Base-by-base conservation (phyloP, 306 rosid genomes). In the Prunus campanulata region DNA sequence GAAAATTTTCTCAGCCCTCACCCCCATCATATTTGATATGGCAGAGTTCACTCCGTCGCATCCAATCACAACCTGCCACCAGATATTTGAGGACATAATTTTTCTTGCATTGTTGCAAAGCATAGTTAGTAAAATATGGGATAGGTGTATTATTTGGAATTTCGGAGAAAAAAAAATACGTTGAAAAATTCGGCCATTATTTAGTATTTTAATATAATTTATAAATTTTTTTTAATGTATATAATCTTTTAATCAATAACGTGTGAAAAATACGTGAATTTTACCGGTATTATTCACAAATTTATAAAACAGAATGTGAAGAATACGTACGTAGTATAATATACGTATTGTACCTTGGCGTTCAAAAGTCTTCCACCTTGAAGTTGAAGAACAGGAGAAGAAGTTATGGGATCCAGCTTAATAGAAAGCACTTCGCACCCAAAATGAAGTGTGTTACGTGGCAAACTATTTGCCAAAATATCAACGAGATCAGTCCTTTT, bases 31-130 rank as follows among this genome's bases (percentile, higher is more conserved):
- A 11, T 49, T 18, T 16, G 70, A 27, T 44, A 74, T n/a, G 8
- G 15, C 20, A 5, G 78, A 74, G n/a, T 74, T 74, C 50, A 74
- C 71, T 47, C 78, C 78, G 11, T 74, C 78, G n/a, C 78, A 74
- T 47, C 71, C 78, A 20, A 74, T 74, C 49, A 74, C 62, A 44
- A n/a, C 71, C 78, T 74, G 78, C 54, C 12, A 11, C 20, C 35
- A 3, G 5, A 30, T 30, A 30, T 30, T 30, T 30, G 35, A 30
- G 32, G 4, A 30, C 35, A 30, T 30, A 30, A 30, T 30, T 30
- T 30, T 30, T 30, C 35, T 30, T 30, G 35, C 35, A 14, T 12
- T 50, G 19, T 4, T 14, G 16, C 15, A 50, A 14, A 15, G 2
- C 12, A 8, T 15, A 14, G 3, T 29, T 12, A 50, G 55, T 50